Percentiles rank a stretch among this genome's conserved stretches.
These are phyloP conservation scores for Phytophthora boehmeriae DNA, from an alignment of 352 stramenopile species.

Conservation along the genomic window DNA sequence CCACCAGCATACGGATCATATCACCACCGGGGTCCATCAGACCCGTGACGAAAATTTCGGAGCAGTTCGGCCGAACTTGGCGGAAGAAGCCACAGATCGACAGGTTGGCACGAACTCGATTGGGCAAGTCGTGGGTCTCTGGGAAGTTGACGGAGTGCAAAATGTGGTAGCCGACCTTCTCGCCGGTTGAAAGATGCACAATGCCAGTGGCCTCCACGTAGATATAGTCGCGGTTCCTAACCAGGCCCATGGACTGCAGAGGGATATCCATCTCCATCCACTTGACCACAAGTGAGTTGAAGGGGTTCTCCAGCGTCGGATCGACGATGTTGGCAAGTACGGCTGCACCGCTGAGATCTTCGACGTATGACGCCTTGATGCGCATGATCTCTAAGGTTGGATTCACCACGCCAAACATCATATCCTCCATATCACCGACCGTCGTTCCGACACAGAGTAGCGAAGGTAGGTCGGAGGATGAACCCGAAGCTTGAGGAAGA, in stretches of 20 bases:
- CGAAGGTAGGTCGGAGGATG: constrained; percentile 29
- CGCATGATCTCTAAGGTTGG: constrained; percentile 38
- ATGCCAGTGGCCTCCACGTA: constrained; percentile 40
- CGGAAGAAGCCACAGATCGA: constrained; percentile 39
- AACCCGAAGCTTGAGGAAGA: constrained; percentile 17
- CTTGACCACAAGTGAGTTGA: constrained; percentile 38
- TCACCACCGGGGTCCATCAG: constrained; percentile 28
- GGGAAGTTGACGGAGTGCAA: constrained; percentile 43
- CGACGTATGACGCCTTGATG: constrained; percentile 39
- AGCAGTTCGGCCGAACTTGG: constrained; percentile 21
- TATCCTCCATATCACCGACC: constrained; percentile 36
- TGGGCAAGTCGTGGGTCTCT: constrained; percentile 26
- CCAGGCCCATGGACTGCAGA: constrained; percentile 23
- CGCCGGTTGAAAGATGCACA: constrained; percentile 23
- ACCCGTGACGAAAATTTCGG: constrained; percentile 35
- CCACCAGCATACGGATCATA: constrained; percentile 23
- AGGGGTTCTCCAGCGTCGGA: constrained; percentile 23
- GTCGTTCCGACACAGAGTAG: constrained; percentile 43
- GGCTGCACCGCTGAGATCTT: constrained; percentile 29
- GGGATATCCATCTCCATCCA: constrained; percentile 44
- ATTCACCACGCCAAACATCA: constrained; percentile 43
- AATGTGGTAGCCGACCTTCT: constrained; percentile 41
- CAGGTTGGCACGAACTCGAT: constrained; percentile 25
- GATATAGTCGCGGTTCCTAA: constrained; percentile 42
- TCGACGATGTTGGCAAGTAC: constrained; percentile 35